Percentiles rank a stretch among this genome's conserved stretches.
phyloP scores from a whole-genome alignment of 2,329 filamentous ascomycete species.

The Talaromyces sp. region DNA sequence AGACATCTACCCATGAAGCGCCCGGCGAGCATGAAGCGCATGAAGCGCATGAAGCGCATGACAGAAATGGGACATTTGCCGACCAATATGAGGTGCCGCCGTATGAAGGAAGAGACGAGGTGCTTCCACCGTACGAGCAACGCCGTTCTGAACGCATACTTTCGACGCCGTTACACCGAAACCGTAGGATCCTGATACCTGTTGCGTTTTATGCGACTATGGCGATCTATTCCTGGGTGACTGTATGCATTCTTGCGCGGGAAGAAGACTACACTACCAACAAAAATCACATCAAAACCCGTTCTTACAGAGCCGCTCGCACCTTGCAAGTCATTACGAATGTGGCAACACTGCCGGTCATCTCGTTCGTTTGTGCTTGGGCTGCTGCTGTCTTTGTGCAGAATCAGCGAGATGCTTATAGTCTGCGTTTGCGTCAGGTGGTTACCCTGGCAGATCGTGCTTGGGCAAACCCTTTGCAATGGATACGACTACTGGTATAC shows the following conservation, averaged over 20 bases:
- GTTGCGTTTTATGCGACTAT: slow-evolving; percentile 2
- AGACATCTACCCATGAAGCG: neutral
- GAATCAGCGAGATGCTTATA: slow-evolving; percentile 17
- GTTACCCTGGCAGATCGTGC: slow-evolving; percentile 24
- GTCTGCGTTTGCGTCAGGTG: slow-evolving; percentile 23
- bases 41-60: neutral
- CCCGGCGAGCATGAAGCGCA: neutral
- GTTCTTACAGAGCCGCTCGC: slow-evolving; percentile 7
- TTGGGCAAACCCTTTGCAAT: slow-evolving; percentile 22
- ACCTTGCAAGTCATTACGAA: neutral
- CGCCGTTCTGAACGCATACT: neutral
- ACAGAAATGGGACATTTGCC: neutral
- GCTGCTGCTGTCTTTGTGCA: slow-evolving; percentile 25
- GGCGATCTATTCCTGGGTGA: slow-evolving; percentile 12
- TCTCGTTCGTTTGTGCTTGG: slow-evolving; percentile 14
- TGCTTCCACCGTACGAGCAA: slow-evolving; percentile 13
- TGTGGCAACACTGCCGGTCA: slow-evolving; percentile 10
- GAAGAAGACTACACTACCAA: neutral
- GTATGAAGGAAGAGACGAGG: neutral
- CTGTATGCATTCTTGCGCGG: slow-evolving; percentile 5
- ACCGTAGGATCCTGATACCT: slow-evolving; percentile 4
- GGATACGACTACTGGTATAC: slow-evolving; percentile 2
- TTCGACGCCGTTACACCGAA: slow-evolving; percentile 9
- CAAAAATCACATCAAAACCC: neutral
- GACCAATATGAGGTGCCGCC: slow-evolving; percentile 3